These are phyloP conservation scores for Venturia carpophila DNA, from an alignment of 2,329 filamentous ascomycete species.

Conservation along the genomic window DNA sequence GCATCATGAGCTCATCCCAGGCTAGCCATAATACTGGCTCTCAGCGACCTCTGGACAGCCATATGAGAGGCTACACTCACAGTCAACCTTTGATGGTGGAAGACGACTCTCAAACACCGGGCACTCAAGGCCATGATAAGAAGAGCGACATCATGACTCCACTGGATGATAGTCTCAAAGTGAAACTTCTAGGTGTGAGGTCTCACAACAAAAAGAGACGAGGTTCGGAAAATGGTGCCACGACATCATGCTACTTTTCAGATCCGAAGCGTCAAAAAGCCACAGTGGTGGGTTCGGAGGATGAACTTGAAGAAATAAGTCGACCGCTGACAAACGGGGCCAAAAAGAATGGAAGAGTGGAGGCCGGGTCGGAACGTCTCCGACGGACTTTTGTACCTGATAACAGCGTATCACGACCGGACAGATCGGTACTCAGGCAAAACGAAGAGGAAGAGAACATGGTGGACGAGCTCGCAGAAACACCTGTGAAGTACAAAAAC, in stretches of 20 bases:
- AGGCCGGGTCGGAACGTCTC: background rate
- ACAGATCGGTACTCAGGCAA: background rate
- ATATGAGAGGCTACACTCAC: background rate
- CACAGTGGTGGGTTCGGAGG: background rate
- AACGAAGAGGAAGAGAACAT: background rate
- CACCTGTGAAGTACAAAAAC: background rate
- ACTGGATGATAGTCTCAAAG: background rate
- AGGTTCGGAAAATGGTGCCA: background rate
- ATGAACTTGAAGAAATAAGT: background rate
- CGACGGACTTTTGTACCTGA: background rate
- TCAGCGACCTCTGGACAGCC: background rate
- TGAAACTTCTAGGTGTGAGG: background rate
- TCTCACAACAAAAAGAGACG: background rate
- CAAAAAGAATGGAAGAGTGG: background rate
- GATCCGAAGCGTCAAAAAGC: background rate
- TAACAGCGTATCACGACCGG: background rate
- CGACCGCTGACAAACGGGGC: background rate
- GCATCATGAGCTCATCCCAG: background rate
- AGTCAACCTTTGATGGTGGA: background rate
- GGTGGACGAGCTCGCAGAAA: background rate
- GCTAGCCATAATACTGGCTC: background rate
- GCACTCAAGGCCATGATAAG: background rate
- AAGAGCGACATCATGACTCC: background rate
- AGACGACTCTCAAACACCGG: background rate
- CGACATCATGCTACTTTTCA: background rate